phyloP scores from a whole-genome alignment of 495 filamentous ascomycete genomes.

The Penicillium ochrochloron region DNA sequence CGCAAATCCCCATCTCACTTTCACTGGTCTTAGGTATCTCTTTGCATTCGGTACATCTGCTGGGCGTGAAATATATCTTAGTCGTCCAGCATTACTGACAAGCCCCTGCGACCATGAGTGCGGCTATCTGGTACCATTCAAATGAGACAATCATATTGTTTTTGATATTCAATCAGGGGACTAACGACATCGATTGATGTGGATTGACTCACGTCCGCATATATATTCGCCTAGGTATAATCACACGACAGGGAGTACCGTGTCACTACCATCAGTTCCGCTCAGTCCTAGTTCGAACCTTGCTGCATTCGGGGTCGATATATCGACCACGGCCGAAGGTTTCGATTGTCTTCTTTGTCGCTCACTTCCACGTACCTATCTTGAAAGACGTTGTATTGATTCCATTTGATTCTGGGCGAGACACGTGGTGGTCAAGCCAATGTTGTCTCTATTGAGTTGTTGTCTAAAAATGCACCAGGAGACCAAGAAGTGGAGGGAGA shows the following conservation, averaged over 20 bases:
- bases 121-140: too few relatives aligned
- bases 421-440: conserved; percentile 12
- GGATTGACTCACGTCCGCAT: not conserved
- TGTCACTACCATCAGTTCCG: conserved; percentile 24
- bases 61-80: too few relatives aligned
- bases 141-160: too few relatives aligned
- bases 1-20: not conserved
- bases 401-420: not conserved
- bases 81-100: too few relatives aligned
- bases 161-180: not conserved
- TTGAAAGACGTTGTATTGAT: conserved; percentile 5
- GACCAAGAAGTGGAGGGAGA: conserved; percentile 20
- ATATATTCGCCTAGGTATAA: conserved; percentile 14
- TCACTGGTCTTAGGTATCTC: not conserved
- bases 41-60: not conserved
- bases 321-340: not conserved
- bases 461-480: conserved; percentile 20
- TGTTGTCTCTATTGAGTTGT: conserved; percentile 24
- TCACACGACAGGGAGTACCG: conserved; percentile 28
- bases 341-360: not conserved
- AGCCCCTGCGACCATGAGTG: too few relatives aligned
- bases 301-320: conserved; percentile 9
- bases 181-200: not conserved
- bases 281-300: conserved; percentile 12
- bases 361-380: not conserved